Base-by-base conservation (phyloP, 2,329 filamentous ascomycete genomes). In the Hypoxylon sp. region DNA sequence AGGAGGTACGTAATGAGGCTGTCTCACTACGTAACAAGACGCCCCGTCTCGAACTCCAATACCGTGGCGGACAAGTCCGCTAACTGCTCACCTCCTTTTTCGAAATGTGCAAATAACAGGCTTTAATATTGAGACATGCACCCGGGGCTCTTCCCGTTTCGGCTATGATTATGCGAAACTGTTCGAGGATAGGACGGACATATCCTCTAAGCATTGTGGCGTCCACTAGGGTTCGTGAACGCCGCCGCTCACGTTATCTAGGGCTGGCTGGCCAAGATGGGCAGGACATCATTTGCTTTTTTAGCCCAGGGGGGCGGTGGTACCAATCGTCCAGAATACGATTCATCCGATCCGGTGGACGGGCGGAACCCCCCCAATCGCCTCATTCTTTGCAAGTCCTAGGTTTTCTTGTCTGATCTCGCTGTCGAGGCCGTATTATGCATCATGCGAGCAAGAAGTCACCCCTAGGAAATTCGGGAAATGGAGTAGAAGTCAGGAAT, bases 191-290 rank as follows among this genome's bases (percentile, higher is more conserved):
- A 24, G 14, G 57, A 51, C n/a, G 33, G 48, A 19, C 22, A 26
- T 39, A 44, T 10, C n/a, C 44, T 60, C 37, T 35, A 50, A 37
- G 14, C 48, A 26, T 46, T 44, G 47, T 52, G 63, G 57, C 63
- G 63, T 62, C 63, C 52, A 47, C 39, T 59, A 59, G 54, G 54
- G 14, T 22, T 51, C 46, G n/a, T 11, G 42, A 19, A 33, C 29
- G 37, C 11, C 33, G 46, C 52, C 52, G 26, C 35, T 39, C 46
- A 26, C 53, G 35, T 63, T 51, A 19, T 58, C 24, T 35, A 33
- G 35, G 58, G 52, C 58, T 67, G 53, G 54, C 54, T 24, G 39
- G 39, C 37, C 47, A 29, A n/a, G 47, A 26, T 50, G 47, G 39
- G 47, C 47, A 17, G n/a, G 13, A 17, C 14, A n/a, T 10, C 37